Base-by-base conservation (phyloP, 768 basidiomycete species). In the Amylocystis lapponica region DNA sequence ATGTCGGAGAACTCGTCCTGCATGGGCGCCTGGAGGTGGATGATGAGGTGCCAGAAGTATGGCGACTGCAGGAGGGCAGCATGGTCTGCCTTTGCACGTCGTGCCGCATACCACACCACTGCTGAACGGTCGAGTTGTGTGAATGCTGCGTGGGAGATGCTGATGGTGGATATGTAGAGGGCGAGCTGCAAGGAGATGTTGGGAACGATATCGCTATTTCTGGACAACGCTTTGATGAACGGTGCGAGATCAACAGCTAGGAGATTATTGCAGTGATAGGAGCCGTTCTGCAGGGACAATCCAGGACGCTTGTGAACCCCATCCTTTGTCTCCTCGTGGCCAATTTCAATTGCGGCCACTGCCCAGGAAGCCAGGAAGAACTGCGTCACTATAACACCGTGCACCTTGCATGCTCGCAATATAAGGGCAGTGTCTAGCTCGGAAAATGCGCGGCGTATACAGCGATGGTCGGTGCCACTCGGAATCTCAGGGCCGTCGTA, bases 41-140 rank as follows among this genome's bases (percentile, higher is more conserved):
- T 21, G 25, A 38, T 38, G 37, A 26, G 16, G 37, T 38, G 37
- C 37, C 37, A 38, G 37, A 38, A 38, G 22, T 26, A 38, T n/a
- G 37, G 37, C n/a, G 37, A 38, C 10, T 38, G n/a, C 11, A 38
- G 23, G n/a, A 38, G 16, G 22, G 4, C 37, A n/a, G 22, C 21
- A 19, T 38, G 37, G 11, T 25, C 17, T 9, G 23, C 37, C 37
- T 38, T 38, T n/a, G 16, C 22, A 12, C 27, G 37, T 25, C 26
- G 22, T n/a, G 37, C 37, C 19, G 27, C 14, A 5, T 21, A 13
- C 41, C 41, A 42, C 5, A 42, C 19, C 41, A 14, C 37, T 13
- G 37, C 37, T n/a, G n/a, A n/a, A n/a, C n/a, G n/a, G n/a, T n/a
- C n/a, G n/a, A n/a, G n/a, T n/a, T n/a, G n/a, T n/a, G n/a, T n/a